Percentiles rank a stretch among this genome's conserved stretches.
Evolutionary conservation across 352 stramenopile genomes (phyloP).

Genomic region (Globisporangium iwayamae): DNA sequence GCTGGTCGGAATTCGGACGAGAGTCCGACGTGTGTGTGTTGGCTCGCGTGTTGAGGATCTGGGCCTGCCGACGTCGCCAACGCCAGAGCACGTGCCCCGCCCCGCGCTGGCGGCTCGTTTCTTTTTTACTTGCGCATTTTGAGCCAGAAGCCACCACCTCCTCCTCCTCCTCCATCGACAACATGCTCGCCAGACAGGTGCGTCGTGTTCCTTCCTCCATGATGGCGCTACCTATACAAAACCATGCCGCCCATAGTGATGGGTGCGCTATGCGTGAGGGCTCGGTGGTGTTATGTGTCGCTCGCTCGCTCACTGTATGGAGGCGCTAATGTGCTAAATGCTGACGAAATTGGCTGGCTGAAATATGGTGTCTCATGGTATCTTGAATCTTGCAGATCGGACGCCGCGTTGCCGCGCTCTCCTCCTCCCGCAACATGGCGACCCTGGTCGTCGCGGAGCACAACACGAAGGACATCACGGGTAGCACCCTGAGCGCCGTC

Average conservation of each 20-base stretch:
- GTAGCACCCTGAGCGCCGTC: constrained; percentile 78
- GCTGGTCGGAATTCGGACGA: constrained; percentile 9
- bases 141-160: not conserved
- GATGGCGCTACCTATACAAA: too few species aligned
- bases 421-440: constrained; percentile 41
- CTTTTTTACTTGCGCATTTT: constrained; percentile 4
- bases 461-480: constrained; percentile 66
- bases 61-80: not conserved
- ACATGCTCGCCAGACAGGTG: constrained; percentile 38
- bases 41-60: not conserved
- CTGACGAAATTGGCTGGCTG: not conserved
- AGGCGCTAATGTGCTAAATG: not conserved
- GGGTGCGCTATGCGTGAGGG: not conserved
- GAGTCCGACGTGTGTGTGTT: constrained; percentile 16
- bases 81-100: constrained; percentile 1
- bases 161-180: not conserved
- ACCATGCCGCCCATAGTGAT: not conserved
- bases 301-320: not conserved
- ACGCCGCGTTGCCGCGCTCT: constrained; percentile 41
- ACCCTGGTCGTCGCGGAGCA: constrained; percentile 89
- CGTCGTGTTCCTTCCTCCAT: not conserved
- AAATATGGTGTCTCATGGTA: not conserved
- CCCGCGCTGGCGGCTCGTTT: constrained; percentile 2
- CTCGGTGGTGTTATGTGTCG: too few species aligned
- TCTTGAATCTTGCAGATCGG: constrained; percentile 35